Base-by-base conservation (phyloP, 441 rosid species). In the Euphorbia schlechtendalii region DNA sequence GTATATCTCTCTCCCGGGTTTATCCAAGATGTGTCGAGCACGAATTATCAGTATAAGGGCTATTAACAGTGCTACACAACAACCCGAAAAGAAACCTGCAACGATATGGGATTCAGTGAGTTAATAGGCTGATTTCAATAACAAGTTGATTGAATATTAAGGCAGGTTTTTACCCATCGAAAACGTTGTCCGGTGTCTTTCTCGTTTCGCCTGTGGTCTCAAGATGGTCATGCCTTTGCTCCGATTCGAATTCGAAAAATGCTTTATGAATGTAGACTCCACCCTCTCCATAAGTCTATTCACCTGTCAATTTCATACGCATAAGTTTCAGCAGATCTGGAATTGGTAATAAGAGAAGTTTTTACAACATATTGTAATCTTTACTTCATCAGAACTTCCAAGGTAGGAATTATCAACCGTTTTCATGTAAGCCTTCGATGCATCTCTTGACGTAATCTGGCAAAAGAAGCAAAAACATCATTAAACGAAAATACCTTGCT, bases 211-310 rank as follows among this genome's bases (percentile, higher is more conserved):
- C 72, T 71, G 61, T 12, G 91, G 98, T 71, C 90, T 81, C 48
- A 92, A 80, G 24, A 72, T 30, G 62, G 46, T 74, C 96, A 92
- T 92, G 59, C 84, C 96, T 68, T 84, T 82, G 24, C 71, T 69
- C 46, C 83, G 82, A 69, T 89, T 87, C 25, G 83, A 80, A 68
- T 87, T 87, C 0, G 89, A 64, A 64, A 87, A 91, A 73, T 92
- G 91, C 76, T 89, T 92, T 48, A 86, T 75, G 75, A 89, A 89
- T 18, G 96, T 80, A 7, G 76, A 82, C 78, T 87, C 98, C 25
- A 86, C 96, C 58, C 90, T 78, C 61, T 83, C 89, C 77, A 89
- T 71, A 6, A 92, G 84, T 79, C 63, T 83, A 45, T 74, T 74
- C 27, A 85, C 81, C 91, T 88, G 72, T 25, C 45, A 24, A 3